Percentiles rank a stretch among this genome's conserved stretches.
phyloP scores from a whole-genome alignment of 257 asterid species.

The Paulownia fortunei region DNA sequence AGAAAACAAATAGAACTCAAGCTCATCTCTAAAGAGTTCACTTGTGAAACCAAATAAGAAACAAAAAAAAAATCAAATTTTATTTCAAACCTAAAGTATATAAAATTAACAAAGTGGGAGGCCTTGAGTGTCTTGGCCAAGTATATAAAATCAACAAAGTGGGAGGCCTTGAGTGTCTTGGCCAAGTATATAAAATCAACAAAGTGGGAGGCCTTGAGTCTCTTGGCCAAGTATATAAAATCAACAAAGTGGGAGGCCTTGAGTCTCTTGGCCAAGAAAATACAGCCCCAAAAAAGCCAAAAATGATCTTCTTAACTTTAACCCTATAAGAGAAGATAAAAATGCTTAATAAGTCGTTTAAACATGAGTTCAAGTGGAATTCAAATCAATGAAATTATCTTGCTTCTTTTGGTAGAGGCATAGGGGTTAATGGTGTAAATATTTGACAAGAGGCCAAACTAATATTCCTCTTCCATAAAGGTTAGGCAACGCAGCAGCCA shows the following conservation, averaged over 20 bases:
- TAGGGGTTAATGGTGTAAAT: not conserved
- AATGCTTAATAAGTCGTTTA: not conserved
- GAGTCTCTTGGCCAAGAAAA: not conserved
- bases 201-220: too few relatives aligned
- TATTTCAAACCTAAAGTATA: not conserved
- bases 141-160: too few relatives aligned
- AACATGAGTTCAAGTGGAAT: not conserved
- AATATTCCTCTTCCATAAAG: not conserved
- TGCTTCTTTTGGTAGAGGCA: not conserved
- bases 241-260: too few relatives aligned
- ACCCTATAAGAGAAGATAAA: not conserved
- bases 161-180: too few relatives aligned
- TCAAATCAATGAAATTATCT: not conserved
- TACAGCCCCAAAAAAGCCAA: not conserved
- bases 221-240: too few relatives aligned
- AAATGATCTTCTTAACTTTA: not conserved
- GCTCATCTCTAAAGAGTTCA: constrained; percentile 17
- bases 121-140: too few relatives aligned
- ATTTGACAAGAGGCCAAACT: not conserved
- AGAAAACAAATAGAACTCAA: not conserved
- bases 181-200: too few relatives aligned
- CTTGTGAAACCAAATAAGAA: not conserved
- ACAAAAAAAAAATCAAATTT: not conserved
- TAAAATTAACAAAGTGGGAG: not conserved
- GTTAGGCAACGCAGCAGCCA: not conserved